Base-by-base conservation (phyloP, 1,284 basidiomycete genomes). In the Trametes polyzona region DNA sequence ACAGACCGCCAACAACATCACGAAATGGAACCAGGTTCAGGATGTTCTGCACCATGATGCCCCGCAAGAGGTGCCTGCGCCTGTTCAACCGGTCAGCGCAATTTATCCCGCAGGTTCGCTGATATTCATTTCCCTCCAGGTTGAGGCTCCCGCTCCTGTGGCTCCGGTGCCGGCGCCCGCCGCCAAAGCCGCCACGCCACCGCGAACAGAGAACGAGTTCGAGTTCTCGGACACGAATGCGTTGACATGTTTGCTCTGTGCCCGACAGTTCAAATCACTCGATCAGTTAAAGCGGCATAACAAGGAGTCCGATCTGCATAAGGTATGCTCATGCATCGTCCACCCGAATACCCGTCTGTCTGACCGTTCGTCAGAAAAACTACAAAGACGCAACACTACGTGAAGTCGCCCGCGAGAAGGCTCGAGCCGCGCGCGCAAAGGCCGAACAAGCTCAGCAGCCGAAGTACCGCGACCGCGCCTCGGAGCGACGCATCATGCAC, bases 21-120 rank as follows among this genome's bases (percentile, higher is more conserved):
- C 82, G 68, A 96, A 97, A 68, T 97, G 95, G 95, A 96, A 95
- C 71, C 90, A 89, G 75, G 92, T 95, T 16, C 92, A 95, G 74
- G 88, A 87, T 73, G 94, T 93, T 67, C 80, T 96, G 27, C 83
- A 69, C 46, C 63, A 71, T 23, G 70, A 65, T 26, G 61, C 53
- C 19, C 62, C 59, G n/a, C 56, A 62, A 57, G 57, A 53, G 51
- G 44, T 60, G 48, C 50, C 56, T 41, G 41, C 19, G 9, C 19
- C 26, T 12, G 52, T 46, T 3, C 62, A 56, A 54, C 52, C 46
- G 41, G 57, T 57, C 8, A 50, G 57, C 32, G n/a, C 9, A 17
- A 36, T 17, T 3, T 5, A 53, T 21, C 26, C 8, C 4, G 42
- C 52, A 24, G 4, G 27, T n/a, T 17, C 7, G 37, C 35, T 55